A percentile compares a stretch with the other conserved stretches of the same genome.
These are phyloP conservation scores for Aphanomyces astaci DNA, from an alignment of 352 stramenopile genomes.

Conservation along the genomic window DNA sequence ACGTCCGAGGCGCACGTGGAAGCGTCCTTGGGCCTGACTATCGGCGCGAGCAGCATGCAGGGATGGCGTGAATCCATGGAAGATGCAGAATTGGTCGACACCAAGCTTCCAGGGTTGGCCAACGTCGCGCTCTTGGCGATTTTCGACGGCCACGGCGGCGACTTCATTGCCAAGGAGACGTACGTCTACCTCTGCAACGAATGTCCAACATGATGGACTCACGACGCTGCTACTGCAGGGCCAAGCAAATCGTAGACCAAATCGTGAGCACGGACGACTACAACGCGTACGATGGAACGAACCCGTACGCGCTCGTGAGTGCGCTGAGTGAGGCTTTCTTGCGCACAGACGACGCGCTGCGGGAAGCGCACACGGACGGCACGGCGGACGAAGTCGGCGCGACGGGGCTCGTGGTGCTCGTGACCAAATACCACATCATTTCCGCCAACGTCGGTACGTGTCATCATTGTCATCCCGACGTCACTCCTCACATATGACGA, in stretches of 20 bases:
- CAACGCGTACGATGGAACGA: constrained; percentile 27
- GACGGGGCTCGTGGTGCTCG: constrained; percentile 69
- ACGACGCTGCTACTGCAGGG: not conserved
- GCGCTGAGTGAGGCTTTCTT: constrained; percentile 73
- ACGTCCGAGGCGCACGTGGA: constrained; percentile 34
- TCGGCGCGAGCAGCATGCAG: constrained; percentile 71
- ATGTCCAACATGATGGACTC: not conserved
- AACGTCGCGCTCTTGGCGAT: constrained; percentile 56
- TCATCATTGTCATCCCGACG: too few species aligned
- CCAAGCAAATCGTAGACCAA: constrained; percentile 31
- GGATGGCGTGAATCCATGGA: constrained; percentile 83
- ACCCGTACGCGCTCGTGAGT: constrained; percentile 49
- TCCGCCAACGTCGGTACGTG: constrained; percentile 57
- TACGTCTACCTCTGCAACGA: not conserved
- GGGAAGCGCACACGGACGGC: constrained; percentile 46
- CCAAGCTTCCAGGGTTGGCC: constrained; percentile 29
- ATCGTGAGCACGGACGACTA: constrained; percentile 25
- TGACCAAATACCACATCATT: constrained; percentile 71
- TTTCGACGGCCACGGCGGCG: constrained; percentile 70
- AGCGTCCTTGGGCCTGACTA: constrained; percentile 34
- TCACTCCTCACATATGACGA: too few species aligned
- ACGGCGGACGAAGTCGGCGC: constrained; percentile 75
- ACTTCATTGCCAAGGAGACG: constrained; percentile 45
- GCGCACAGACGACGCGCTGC: constrained; percentile 56
- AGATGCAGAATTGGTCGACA: constrained; percentile 61